Evolutionary conservation across 2,329 filamentous ascomycete genomes (phyloP).

Genomic region (Penicillium psychrosexuale): DNA sequence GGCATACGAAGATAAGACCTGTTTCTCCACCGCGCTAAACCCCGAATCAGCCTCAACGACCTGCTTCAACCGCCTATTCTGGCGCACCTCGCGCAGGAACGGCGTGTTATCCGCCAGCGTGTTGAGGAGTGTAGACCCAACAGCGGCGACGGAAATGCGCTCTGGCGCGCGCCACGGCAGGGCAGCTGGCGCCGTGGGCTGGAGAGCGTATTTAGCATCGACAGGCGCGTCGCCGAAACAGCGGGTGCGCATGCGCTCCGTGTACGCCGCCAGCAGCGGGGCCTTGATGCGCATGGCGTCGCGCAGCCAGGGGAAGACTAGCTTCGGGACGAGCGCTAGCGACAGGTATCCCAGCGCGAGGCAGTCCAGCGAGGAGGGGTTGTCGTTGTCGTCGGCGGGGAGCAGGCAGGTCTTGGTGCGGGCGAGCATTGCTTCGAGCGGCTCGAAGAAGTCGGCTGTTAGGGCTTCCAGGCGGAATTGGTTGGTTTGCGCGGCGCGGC

Average conservation of each 20-base stretch:
- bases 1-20: constrained; percentile 24
- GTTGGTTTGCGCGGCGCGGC: constrained; percentile 64
- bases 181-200: constrained; percentile 1
- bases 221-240: constrained; percentile 36
- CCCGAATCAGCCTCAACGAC: constrained; percentile 26
- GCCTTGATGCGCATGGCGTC: constrained; percentile 55
- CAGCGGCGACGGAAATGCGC: constrained; percentile 30
- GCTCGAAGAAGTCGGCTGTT: constrained; percentile 67
- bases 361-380: constrained; percentile 70
- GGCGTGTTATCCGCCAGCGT: constrained; percentile 38
- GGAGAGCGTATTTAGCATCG: constrained; percentile 24
- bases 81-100: constrained; percentile 36
- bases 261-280: constrained; percentile 45
- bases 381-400: constrained; percentile 33
- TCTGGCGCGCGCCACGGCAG: constrained; percentile 39
- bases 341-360: constrained; percentile 75
- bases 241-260: constrained; percentile 37
- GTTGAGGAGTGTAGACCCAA: constrained; percentile 36
- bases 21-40: constrained; percentile 25
- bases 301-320: constrained; percentile 62
- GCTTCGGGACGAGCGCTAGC: constrained; percentile 63
- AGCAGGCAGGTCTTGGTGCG: constrained; percentile 55
- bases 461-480: constrained; percentile 74
- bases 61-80: constrained; percentile 38
- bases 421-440: constrained; percentile 62